Conservation (phyloP, 306 rosid species). For the Prunus fruticosa region DNA sequence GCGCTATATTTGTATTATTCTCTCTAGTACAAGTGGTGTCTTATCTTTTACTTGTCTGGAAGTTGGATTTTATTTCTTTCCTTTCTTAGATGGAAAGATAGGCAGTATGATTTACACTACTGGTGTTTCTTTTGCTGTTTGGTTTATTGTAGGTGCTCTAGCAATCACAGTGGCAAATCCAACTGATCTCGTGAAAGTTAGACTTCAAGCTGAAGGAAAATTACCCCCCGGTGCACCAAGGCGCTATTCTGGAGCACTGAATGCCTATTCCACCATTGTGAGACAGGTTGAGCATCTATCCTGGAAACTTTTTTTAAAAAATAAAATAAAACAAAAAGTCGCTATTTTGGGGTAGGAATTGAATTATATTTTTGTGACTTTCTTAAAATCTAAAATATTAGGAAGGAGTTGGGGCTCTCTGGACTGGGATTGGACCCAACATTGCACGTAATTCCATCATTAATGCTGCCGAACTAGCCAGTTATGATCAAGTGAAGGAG, state of each 20-base stretch:
- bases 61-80: not conserved
- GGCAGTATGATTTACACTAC: not conserved
- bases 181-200: conserved; percentile 92
- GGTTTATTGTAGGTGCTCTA: conserved; percentile 61
- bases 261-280: conserved; percentile 90
- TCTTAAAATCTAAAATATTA: conserved; percentile 15
- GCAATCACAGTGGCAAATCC: conserved; percentile 87
- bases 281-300: conserved; percentile 57
- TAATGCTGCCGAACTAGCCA: conserved; percentile 96
- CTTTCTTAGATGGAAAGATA: not conserved
- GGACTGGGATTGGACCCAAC: conserved; percentile 98
- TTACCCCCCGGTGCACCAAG: conserved; percentile 84
- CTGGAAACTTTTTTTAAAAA: not conserved
- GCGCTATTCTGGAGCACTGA: conserved; percentile 87
- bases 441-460: conserved; percentile 91
- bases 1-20: not conserved
- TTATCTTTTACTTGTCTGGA: not conserved
- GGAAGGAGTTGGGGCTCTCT: conserved; percentile 92
- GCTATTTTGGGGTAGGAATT: not conserved
- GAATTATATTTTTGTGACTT: conserved; percentile 8
- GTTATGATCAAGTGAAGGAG: conserved; percentile 97
- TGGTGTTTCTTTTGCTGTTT: not conserved
- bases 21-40: not conserved
- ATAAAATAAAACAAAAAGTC: not conserved
- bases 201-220: conserved; percentile 97